Evolutionary conservation across 1,284 basidiomycete species (phyloP).

Genomic region (Cystobasidium sp.): DNA sequence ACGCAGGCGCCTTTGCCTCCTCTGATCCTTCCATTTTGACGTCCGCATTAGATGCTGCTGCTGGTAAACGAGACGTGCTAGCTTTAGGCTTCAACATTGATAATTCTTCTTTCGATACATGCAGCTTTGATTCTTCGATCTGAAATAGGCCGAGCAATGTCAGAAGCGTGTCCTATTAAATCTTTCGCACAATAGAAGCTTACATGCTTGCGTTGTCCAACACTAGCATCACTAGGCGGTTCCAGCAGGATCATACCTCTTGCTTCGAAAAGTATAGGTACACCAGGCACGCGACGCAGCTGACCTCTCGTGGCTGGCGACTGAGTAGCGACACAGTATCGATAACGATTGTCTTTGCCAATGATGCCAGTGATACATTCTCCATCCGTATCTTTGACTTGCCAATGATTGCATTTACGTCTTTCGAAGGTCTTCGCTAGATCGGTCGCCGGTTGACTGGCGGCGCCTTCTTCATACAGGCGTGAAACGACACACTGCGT

Average conservation of each 20-base stretch:
- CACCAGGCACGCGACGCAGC: conserved; percentile 73
- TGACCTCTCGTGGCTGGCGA: conserved; percentile 69
- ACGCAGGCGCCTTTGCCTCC: not conserved
- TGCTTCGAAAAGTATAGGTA: conserved; percentile 85
- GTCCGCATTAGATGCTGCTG: conserved; percentile 55
- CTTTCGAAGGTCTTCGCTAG: conserved; percentile 91
- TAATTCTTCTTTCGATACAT: conserved; percentile 61
- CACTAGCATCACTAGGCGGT: conserved; percentile 76
- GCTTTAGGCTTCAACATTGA: conserved; percentile 39
- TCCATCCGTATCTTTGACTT: conserved; percentile 67
- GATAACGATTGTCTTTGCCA: conserved; percentile 84
- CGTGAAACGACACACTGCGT: conserved; percentile 93
- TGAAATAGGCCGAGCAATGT: not conserved
- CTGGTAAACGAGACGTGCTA: conserved; percentile 10
- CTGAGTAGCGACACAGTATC: conserved; percentile 83
- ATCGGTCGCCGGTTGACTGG: conserved; percentile 73
- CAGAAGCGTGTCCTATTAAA: not conserved
- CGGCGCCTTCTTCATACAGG: conserved; percentile 76
- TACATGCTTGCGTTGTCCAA: conserved; percentile 70
- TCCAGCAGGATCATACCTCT: conserved; percentile 88
- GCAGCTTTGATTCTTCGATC: conserved; percentile 52
- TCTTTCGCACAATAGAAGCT: conserved; percentile 50
- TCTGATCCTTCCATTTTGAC: conserved; percentile 53
- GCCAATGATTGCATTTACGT: conserved; percentile 89
- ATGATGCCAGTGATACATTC: conserved; percentile 82